phyloP scores from a whole-genome alignment of 2,329 filamentous ascomycete genomes.

The Didymella segeticola region DNA sequence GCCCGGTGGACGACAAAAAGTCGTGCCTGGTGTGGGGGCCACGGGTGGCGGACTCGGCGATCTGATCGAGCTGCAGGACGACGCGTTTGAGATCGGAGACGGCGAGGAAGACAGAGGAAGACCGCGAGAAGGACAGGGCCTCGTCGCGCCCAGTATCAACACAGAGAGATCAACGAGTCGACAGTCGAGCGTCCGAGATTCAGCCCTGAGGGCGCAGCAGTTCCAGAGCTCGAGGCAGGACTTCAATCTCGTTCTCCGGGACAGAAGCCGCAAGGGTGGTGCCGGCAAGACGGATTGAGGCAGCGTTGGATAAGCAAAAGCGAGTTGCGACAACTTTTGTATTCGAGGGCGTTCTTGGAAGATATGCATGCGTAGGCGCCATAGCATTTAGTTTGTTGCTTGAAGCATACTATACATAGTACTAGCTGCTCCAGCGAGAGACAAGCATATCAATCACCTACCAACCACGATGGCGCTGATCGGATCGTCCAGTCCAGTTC shows the following conservation, averaged over 20 bases:
- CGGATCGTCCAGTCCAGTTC: background rate
- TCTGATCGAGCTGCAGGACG: constrained; percentile 72
- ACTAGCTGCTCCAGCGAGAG: background rate
- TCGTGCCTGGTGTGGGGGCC: constrained; percentile 48
- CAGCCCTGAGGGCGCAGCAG: constrained; percentile 21
- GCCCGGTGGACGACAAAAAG: constrained; percentile 38
- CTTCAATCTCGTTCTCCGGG: constrained; percentile 39
- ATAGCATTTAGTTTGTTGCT: background rate
- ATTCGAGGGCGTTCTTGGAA: background rate
- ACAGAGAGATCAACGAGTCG: constrained; percentile 23
- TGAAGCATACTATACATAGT: background rate
- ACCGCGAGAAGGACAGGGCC: constrained; percentile 13
- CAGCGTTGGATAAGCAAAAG: too few relatives aligned
- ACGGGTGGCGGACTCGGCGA: constrained; percentile 62
- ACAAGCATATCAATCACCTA: background rate
- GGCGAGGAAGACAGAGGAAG: constrained; percentile 40
- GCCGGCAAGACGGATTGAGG: constrained; percentile 41
- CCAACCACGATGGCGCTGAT: background rate
- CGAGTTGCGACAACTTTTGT: background rate
- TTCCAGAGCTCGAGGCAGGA: constrained; percentile 43
- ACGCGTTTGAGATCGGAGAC: constrained; percentile 57
- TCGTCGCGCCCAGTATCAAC: constrained; percentile 7
- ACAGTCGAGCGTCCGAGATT: constrained; percentile 15
- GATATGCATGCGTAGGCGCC: background rate
- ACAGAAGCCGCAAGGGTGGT: constrained; percentile 33